Evolutionary conservation across 352 stramenopile genomes (phyloP), one percentile per base, ranked within the genome.

Genomic region (Elongisporangium undulatum): DNA sequence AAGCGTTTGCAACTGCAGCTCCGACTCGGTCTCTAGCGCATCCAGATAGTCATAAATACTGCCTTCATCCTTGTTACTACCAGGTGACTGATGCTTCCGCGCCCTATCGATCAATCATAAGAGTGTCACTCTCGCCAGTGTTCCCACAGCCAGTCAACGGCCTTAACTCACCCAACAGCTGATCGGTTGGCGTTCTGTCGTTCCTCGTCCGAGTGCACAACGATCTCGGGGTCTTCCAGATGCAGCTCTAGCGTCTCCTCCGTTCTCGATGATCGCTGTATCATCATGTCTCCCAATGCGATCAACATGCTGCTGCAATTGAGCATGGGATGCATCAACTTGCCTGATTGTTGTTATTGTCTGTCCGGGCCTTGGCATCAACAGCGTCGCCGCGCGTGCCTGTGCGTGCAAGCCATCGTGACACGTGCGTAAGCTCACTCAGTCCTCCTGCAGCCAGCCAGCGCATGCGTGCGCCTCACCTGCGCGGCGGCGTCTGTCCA

Each of bases 31-130:
- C 62, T 94, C 84, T 24, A 94, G 55, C 4, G 81, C 69, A 51
- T 94, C 84, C 21, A 94, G 59, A 63, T 90, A 94, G 59, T 90
- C 84, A 56, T 94, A 94, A 56, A 94, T 90, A 55, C 74, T 87
- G 50, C 56, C 20, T 55, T 41, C 29, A 41, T 41, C 29, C 9
- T 9, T 41, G 29, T 41, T 41, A 41, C 29, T 41, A 13, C 29
- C 4, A 41, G 29, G 29, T 9, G 29, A 41, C 13, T 41, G 29
- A 41, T 41, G 29, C 29, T 13, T 41, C 13, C 8, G 29, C 13
- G 29, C 29, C 29, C 29, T 41, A 9, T 9, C 13, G 8, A 41
- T 41, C 8, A 9, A 41, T 41, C 29, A 41, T 41, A n/a, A 8
- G 24, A 13, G 29, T 41, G 29, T 41, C 29, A 41, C 29, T 41